Base-by-base conservation (phyloP, 2,329 filamentous ascomycete species). In the Diaporthe capsici region DNA sequence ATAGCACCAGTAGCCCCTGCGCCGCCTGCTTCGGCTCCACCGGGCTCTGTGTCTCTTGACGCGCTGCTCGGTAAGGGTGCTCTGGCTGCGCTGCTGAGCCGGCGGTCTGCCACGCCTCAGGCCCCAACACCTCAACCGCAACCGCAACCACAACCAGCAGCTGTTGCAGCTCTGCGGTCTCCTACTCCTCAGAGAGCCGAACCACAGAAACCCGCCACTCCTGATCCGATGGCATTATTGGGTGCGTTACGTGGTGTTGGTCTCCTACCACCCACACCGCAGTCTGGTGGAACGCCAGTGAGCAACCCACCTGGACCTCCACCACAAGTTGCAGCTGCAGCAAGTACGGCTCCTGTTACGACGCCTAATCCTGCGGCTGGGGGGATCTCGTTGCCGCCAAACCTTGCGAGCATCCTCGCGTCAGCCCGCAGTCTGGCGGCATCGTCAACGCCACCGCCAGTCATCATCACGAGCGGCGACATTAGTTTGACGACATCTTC, bases 171-270 rank as follows among this genome's bases (percentile, higher is more conserved):
- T 71, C 85, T 88, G 77, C 87, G 84, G 77, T 90, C 88, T 77
- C 91, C 91, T 71, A 87, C 86, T 77, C 84, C 86, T 67, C 84
- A 83, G 65, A 83, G 82, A 70, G 80, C 82, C 76, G 84, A 88
- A 79, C 83, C 84, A 77, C 86, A 77, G 78, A 87, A 80, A 80
- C 80, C 75, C 72, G 78, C 83, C 49, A 79, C 84, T 34, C 80
- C 85, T 28, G 85, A 88, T 67, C 90, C 92, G 25, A 86, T 90
- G 82, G 89, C 91, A 34, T 84, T 96, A 34, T 85, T 96, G 77
- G 92, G 92, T 25, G 91, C 92, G 81, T 86, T 96, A 75, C 89
- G 93, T 75, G 90, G 91, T 76, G 92, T 92, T 10, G 94, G 94
- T 28, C 87, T 95, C 75, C 85, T 96, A 42, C 84, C 88, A 42